Evolutionary conservation across 495 filamentous ascomycete species (phyloP).

Genomic region (Penicillium longicatenatum): DNA sequence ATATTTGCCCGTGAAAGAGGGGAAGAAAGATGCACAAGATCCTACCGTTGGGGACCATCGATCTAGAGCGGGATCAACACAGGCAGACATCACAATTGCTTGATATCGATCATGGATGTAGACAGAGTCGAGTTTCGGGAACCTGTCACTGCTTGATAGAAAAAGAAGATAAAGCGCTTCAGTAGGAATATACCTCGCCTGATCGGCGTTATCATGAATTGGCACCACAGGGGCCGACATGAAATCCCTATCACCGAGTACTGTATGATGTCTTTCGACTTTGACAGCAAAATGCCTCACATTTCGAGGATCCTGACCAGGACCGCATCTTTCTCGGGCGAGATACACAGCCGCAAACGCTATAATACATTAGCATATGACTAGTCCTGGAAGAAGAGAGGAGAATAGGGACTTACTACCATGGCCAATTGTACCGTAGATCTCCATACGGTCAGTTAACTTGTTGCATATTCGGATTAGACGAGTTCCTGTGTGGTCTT

Average conservation of each 20-base stretch:
- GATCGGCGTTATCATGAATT: conserved; percentile 5
- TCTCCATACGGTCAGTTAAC: conserved; percentile 10
- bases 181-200: conserved; percentile 20
- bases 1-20: conserved; percentile 19
- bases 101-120: conserved; percentile 26
- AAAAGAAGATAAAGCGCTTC: conserved; percentile 30
- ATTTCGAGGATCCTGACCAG: not conserved
- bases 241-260: not conserved
- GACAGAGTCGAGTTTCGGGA: conserved; percentile 31
- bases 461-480: conserved; percentile 10
- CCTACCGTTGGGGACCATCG: conserved; percentile 1
- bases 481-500: conserved; percentile 1
- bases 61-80: conserved; percentile 19
- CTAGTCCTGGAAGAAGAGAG: not conserved
- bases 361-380: conserved; percentile 2
- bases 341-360: conserved; percentile 28
- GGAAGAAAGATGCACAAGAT: conserved; percentile 5
- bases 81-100: conserved; percentile 28
- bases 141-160: conserved; percentile 21
- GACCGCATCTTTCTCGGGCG: conserved; percentile 12
- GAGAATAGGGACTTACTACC: conserved; percentile 19
- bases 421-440: conserved; percentile 23
- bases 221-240: conserved; percentile 3
- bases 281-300: conserved; percentile 26
- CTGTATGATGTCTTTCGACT: conserved; percentile 18